Percentiles rank a stretch among this genome's conserved stretches.
phyloP scores from a whole-genome alignment of 352 stramenopile genomes.

The Phytophthora agathidicida region DNA sequence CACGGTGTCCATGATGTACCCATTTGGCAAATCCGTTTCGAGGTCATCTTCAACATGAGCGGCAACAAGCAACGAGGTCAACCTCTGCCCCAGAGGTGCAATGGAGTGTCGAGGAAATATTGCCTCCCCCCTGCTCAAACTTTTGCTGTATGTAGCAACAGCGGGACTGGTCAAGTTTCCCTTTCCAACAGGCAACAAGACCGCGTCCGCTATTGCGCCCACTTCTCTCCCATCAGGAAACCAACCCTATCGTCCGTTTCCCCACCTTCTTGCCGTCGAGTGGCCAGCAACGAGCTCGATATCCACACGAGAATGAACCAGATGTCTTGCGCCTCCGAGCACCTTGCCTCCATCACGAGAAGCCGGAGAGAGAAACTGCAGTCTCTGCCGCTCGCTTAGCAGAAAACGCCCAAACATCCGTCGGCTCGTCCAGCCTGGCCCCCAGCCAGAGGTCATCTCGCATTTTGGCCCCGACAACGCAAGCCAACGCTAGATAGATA shows the following conservation, averaged over 20 bases:
- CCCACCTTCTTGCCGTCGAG: not conserved
- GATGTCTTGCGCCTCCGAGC: constrained; percentile 18
- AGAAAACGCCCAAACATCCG: constrained; percentile 19
- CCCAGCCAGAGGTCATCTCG: constrained; percentile 31
- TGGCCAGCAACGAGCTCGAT: constrained; percentile 2
- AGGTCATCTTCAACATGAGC: constrained; percentile 11
- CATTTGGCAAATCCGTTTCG: constrained; percentile 21
- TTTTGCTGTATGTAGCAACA: not conserved
- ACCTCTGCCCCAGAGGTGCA: constrained; percentile 7
- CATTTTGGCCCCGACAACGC: constrained; percentile 25
- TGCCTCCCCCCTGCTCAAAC: not conserved
- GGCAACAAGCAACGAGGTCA: too few species aligned
- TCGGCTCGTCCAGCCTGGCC: too few species aligned
- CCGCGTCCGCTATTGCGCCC: not conserved
- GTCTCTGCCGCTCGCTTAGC: constrained; percentile 22
- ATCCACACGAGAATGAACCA: constrained; percentile 18
- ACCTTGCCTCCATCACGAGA: constrained; percentile 2
- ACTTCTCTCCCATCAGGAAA: constrained; percentile 29
- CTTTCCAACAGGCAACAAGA: too few species aligned
- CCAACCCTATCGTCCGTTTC: constrained; percentile 18
- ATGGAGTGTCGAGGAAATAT: constrained; percentile 12
- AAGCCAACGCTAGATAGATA: constrained; percentile 16
- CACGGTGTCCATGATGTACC: constrained; percentile 6
- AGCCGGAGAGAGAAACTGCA: constrained; percentile 25
- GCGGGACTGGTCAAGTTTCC: constrained; percentile 1